phyloP scores from a whole-genome alignment of 331 rosid genomes.

The Stylosanthes scabra region DNA sequence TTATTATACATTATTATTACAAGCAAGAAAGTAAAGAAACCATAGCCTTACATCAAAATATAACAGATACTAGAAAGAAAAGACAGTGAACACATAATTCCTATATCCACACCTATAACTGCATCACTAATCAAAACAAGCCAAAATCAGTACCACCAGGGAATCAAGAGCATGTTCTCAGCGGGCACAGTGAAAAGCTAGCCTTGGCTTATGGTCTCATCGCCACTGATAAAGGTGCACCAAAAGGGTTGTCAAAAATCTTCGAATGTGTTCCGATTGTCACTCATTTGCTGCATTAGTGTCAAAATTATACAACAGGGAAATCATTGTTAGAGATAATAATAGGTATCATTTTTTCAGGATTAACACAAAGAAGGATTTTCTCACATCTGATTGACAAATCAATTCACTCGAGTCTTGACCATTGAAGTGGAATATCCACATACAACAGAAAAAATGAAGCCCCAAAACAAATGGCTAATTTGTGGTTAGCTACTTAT shows the following conservation, averaged over 20 bases:
- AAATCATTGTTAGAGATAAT: constrained; percentile 66
- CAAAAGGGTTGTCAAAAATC: constrained; percentile 77
- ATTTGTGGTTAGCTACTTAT: constrained; percentile 6
- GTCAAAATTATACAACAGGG: constrained; percentile 62
- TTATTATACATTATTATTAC: too few species aligned
- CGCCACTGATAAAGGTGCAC: constrained; percentile 48
- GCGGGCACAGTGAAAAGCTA: constrained; percentile 76
- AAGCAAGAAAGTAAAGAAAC: too few species aligned
- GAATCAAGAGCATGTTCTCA: constrained; percentile 57
- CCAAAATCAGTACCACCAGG: too few species aligned
- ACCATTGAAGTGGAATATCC: constrained; percentile 24
- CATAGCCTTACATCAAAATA: too few species aligned
- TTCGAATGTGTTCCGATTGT: constrained; percentile 76
- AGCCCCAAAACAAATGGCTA: background rate
- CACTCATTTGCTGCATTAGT: constrained; percentile 73
- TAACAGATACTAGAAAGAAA: too few species aligned
- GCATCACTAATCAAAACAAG: too few species aligned
- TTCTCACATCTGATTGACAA: constrained; percentile 19
- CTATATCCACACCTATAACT: too few species aligned
- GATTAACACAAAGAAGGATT: constrained; percentile 17
- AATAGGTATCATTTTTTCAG: constrained; percentile 68
- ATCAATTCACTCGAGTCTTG: background rate
- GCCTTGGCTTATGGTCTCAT: constrained; percentile 88
- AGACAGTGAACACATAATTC: too few species aligned
- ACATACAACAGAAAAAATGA: background rate